Evolutionary conservation across 2,329 filamentous ascomycete species (phyloP).

Genomic region (Dothidotthia symphoricarpi): DNA sequence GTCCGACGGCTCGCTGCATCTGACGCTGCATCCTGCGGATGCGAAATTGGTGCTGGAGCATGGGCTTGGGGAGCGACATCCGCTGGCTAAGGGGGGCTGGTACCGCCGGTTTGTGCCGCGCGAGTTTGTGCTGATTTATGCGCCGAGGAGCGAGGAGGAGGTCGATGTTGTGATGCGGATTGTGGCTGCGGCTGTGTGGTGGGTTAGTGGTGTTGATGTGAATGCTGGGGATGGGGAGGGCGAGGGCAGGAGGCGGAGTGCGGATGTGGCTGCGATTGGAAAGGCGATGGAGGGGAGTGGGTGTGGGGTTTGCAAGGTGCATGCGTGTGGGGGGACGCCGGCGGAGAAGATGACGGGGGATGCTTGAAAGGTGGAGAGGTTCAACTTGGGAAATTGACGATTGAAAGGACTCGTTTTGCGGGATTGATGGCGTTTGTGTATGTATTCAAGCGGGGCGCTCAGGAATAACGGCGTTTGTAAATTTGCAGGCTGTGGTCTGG

Average conservation of each 20-base stretch:
- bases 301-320: constrained; percentile 29
- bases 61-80: constrained; percentile 74
- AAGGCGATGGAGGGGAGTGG: constrained; percentile 18
- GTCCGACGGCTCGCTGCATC: constrained; percentile 72
- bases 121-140: constrained; percentile 80
- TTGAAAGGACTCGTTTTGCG: no score
- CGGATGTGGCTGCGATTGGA: constrained; percentile 22
- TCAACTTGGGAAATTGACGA: no score
- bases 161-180: constrained; percentile 66
- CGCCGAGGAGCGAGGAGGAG: constrained; percentile 68
- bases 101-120: constrained; percentile 67
- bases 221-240: constrained; percentile 12
- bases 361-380: constrained; percentile 12
- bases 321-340: constrained; percentile 22
- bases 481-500: background rate
- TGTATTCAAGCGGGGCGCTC: constrained; percentile 15
- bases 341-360: constrained; percentile 29
- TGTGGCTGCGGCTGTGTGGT: constrained; percentile 73
- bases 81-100: constrained; percentile 65
- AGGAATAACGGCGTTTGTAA: constrained; percentile 2
- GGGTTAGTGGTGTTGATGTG: constrained; percentile 49
- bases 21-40: constrained; percentile 77
- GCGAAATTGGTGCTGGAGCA: constrained; percentile 68
- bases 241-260: constrained; percentile 22
- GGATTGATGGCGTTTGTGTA: background rate